Percentiles rank a stretch among this genome's conserved stretches.
Evolutionary conservation across 345 rosid genomes (phyloP).

Genomic region (Eucalyptus decipiens): DNA sequence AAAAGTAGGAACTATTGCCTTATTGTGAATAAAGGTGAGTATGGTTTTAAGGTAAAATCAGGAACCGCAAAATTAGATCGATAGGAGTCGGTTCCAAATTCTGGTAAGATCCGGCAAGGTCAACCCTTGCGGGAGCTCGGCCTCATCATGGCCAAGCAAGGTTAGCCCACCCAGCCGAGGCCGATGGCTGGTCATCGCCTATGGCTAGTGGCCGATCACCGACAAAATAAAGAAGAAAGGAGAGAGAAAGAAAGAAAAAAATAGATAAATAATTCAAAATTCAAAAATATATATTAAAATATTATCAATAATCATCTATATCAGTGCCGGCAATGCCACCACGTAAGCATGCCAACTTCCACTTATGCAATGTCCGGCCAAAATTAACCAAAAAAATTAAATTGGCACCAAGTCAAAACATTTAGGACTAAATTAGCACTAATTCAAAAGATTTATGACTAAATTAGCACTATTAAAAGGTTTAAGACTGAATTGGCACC

Average conservation of each 20-base stretch:
- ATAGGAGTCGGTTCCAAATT: not conserved
- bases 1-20: not conserved
- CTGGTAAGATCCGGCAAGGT: no score
- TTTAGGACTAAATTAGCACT: no score
- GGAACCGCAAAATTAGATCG: rapidly evolving
- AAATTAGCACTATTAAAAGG: no score
- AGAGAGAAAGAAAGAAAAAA: no score
- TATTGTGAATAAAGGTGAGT: not conserved
- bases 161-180: rapidly evolving
- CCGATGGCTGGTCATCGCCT: no score
- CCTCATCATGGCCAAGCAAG: no score
- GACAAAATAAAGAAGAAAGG: rapidly evolving
- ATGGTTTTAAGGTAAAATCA: not conserved
- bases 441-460: no score
- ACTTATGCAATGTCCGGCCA: rapidly evolving
- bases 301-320: no score
- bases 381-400: no score
- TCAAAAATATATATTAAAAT: no score
- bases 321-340: rapidly evolving
- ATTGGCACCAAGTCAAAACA: no score
- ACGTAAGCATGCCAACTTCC: rapidly evolving
- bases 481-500: rapidly evolving
- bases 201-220: rapidly evolving
- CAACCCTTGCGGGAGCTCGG: rapidly evolving
- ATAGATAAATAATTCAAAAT: rapidly evolving